Evolutionary conservation across 2,329 filamentous ascomycete species (phyloP), one percentile per base, ranked within the genome.

Genomic region (Fusarium sp.): DNA sequence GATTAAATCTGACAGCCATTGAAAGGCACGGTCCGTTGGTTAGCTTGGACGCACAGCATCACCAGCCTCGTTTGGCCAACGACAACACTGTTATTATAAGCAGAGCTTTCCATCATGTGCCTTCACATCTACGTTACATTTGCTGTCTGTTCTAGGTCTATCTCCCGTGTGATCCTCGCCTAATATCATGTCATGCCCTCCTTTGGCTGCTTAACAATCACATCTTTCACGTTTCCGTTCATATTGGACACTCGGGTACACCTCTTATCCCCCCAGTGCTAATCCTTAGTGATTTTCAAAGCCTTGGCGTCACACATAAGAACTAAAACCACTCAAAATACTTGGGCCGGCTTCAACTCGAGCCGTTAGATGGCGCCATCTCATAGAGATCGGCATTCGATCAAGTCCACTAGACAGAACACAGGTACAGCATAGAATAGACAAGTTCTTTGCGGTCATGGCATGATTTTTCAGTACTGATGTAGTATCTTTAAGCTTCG

Each of bases 161-260:
- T 58, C 58, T 58, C 56, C 67, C 68, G 66, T 58, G 22, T 46
- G 51, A 69, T 70, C 66, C 56, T 54, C 58, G 62, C 14, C 61
- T 50, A 48, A 54, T 63, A 42, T 53, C 48, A 57, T 58, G 51
- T 42, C 36, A 54, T 59, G 40, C 42, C 39, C 48, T 57, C 48
- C 43, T 52, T 44, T 26, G 33, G 26, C 26, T 43, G 51, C 18
- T 51, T 42, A n/a, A 36, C 46, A 36, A 52, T 22, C 52, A 38
- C 45, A 45, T 40, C 45, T 61, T 63, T 42, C 26, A 51, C 42
- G 8, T 42, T 53, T 44, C 10, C 10, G 51, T 17, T 28, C 24
- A 65, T 39, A 43, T 43, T 39, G 13, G 20, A 38, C 45, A 33
- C 18, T 22, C 48, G 33, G 13, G 34, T n/a, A 36, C 34, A n/a